Evolutionary conservation across 2,329 filamentous ascomycete genomes (phyloP).

Genomic region (Aaosphaeria arxii): DNA sequence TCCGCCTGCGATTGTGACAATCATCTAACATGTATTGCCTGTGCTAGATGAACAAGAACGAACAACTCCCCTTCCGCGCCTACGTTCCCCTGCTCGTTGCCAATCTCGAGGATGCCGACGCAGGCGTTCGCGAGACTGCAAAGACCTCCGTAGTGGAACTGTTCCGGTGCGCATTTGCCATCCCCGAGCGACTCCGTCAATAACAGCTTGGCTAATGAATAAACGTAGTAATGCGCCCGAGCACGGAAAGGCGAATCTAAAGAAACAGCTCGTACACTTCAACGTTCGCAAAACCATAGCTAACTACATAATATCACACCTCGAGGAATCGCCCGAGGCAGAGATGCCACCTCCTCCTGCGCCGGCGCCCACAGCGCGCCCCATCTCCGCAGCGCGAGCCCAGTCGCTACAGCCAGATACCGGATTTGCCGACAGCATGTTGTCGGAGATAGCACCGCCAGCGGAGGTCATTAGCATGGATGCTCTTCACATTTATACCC

Average conservation of each 20-base stretch:
- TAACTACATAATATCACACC: slow-evolving; percentile 72
- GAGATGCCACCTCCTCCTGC: slow-evolving; percentile 21
- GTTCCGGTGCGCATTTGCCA: slow-evolving; percentile 60
- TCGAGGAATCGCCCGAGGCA: slow-evolving; percentile 53
- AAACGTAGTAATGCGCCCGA: slow-evolving; percentile 67
- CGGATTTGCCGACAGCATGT: slow-evolving; percentile 43
- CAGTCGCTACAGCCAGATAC: slow-evolving; percentile 39
- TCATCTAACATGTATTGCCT: slow-evolving; percentile 8
- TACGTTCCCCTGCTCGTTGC: slow-evolving; percentile 84
- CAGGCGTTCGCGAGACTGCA: slow-evolving; percentile 78
- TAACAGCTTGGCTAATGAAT: not conserved
- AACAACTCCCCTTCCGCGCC: slow-evolving; percentile 73
- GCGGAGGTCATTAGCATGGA: slow-evolving; percentile 68
- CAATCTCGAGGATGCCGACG: slow-evolving; percentile 85
- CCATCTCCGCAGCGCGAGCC: slow-evolving; percentile 30
- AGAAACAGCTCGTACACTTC: slow-evolving; percentile 78
- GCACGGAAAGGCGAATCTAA: slow-evolving; percentile 82
- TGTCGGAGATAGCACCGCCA: slow-evolving; percentile 59
- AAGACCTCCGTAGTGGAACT: slow-evolving; percentile 82
- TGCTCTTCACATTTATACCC: slow-evolving; percentile 78
- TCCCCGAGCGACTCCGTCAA: not conserved
- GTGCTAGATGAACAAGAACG: slow-evolving; percentile 72
- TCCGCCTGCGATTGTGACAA: not conserved
- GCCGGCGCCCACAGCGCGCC: slow-evolving; percentile 18
- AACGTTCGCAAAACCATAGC: slow-evolving; percentile 86